Evolutionary conservation across 2,329 filamentous ascomycete species (phyloP), one percentile per base, ranked within the genome.

Genomic region (Chaetomiaceae sp.): DNA sequence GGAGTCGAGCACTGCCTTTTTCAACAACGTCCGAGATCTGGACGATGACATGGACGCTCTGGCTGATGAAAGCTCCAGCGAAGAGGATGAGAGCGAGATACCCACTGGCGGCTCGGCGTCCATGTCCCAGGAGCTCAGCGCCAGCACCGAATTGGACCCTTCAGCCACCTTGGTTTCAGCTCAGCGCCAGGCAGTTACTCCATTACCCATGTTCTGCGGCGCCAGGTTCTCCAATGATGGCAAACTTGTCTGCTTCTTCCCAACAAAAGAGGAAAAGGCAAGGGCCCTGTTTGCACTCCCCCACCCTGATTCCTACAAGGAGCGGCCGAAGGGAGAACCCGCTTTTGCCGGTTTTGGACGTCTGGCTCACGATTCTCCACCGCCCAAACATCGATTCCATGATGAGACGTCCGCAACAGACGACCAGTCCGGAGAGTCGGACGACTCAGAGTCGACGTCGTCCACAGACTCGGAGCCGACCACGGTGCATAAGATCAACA

Each of bases 1-100:
- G 4, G 77, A 81, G 43, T 73, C 71, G 38, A 83, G 81, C 60
- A 80, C 79, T 6, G 77, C 75, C 0, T 77, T 80, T 54, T 83
- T 85, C 61, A 80, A 81, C 55, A 81, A 81, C 55, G 79, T 85
- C 10, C 76, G 82, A 57, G 83, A 87, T 57, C 66, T 82, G 7
- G 81, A 80, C 48, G 76, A 81, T 60, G 74, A 76, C 41, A 62
- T 79, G 5, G 78, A 77, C 52, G 79, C 70, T 3, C 66, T 82
- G 31, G 77, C 73, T 25, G 86, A 87, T 51, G 89, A 93, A 57
- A 92, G 88, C 58, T 96, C 89, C 3, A 95, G 87, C 60, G 86
- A 89, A 55, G 86, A 89, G 54, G 87, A 91, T 57, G 88, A 91
- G 19, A 73, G 73, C 40, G 73, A 76, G 20, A 76, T 78, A 10